Evolutionary conservation across 1,284 basidiomycete genomes (phyloP), one percentile per base, ranked within the genome.

Genomic region (Stereum hirsutum): DNA sequence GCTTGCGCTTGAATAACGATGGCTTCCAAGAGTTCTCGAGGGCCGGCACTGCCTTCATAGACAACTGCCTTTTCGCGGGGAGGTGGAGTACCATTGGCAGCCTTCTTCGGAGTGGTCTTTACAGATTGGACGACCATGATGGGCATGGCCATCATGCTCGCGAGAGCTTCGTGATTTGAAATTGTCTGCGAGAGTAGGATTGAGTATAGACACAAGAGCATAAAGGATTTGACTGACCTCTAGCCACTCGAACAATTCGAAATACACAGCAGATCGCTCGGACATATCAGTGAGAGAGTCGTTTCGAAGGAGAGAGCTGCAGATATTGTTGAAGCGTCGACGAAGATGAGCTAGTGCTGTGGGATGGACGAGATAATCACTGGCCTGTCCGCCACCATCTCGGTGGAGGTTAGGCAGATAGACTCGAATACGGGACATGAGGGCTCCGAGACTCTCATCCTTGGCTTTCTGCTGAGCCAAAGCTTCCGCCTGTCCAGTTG

Each of bases 61-160:
- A 85, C 62, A 47, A 92, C 81, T 1, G 76, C 80, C 21, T 87
- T 78, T 58, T 89, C 87, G 37, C 84, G 78, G 36, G 78, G 68
- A 6, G 70, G 66, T 5, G 69, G 61, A 43, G 64, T 68, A 32
- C 62, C 58, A 45, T 65, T 69, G 6, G 61, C 46, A 14, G 65
- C 54, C 46, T 70, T 77, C 64, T 73, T 78, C 5, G 68, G 66
- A 11, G 79, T 64, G 3, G 72, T 66, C 57, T 82, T 85, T 24
- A 79, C 72, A n/a, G 81, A 81, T 3, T 73, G 65, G 17, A 78
- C 73, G 3, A 85, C 78, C 90, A 94, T 94, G 57, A 90, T 90
- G 1, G 91, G 90, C 89, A 93, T 94, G 1, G 86, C 91, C 77
- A 95, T 89, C 86, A 94, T 92, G 52, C 85, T 88, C 2, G 89